Evolutionary conservation across 1,284 basidiomycete genomes (phyloP).

Genomic region (Inonotus hispidus): DNA sequence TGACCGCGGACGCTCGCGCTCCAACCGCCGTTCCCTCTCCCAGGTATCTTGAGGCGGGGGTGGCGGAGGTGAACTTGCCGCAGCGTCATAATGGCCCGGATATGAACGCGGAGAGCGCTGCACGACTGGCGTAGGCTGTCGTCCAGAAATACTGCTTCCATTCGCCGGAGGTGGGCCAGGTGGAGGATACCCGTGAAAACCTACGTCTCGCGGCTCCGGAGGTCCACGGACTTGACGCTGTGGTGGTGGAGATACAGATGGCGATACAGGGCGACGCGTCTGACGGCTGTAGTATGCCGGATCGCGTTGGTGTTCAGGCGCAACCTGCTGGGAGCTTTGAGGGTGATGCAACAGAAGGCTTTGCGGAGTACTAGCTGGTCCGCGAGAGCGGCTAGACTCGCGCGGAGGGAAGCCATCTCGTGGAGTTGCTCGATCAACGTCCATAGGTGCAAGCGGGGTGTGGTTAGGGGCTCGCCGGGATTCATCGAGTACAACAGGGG

Average conservation of each 20-base stretch:
- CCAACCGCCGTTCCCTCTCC: conserved; percentile 25
- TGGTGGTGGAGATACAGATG: conserved; percentile 40
- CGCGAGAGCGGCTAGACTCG: conserved; percentile 38
- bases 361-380: conserved; percentile 44
- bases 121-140: conserved; percentile 42
- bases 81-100: conserved; percentile 36
- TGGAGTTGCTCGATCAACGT: conserved; percentile 59
- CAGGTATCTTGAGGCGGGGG: conserved; percentile 39
- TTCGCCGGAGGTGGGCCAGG: conserved; percentile 28
- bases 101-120: conserved; percentile 56
- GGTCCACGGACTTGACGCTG: conserved; percentile 3
- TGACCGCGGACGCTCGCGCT: not conserved
- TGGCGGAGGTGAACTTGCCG: conserved; percentile 24
- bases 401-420: conserved; percentile 44
- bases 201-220: conserved; percentile 1
- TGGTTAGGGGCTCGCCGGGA: conserved; percentile 52
- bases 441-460: conserved; percentile 78
- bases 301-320: conserved; percentile 44
- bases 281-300: conserved; percentile 34
- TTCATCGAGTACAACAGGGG: conserved; percentile 71
- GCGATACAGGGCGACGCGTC: conserved; percentile 40
- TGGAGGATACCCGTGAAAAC: conserved; percentile 4
- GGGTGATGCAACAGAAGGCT: conserved; percentile 61
- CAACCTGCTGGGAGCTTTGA: conserved; percentile 47
- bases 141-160: conserved; percentile 42